Evolutionary conservation across 2,329 filamentous ascomycete species (phyloP).

Genomic region (Setomelanomma holmii): DNA sequence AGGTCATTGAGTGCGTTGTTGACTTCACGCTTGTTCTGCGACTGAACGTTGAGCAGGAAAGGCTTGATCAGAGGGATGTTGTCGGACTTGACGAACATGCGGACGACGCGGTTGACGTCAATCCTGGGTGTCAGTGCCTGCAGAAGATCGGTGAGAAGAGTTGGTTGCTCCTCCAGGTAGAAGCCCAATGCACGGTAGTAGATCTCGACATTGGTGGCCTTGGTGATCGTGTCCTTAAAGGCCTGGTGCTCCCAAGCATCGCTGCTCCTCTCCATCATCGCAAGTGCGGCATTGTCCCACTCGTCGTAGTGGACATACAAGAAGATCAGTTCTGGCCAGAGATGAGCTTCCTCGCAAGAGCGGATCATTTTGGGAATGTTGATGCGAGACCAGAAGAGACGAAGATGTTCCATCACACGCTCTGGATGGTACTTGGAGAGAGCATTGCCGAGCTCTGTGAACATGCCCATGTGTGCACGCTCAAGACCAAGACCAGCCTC

Average conservation of each 20-base stretch:
- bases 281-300: constrained; percentile 94
- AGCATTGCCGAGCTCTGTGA: constrained; percentile 90
- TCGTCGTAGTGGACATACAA: constrained; percentile 98
- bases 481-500: constrained; percentile 88
- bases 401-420: constrained; percentile 96
- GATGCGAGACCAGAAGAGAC: constrained; percentile 97
- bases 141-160: constrained; percentile 92
- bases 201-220: constrained; percentile 98
- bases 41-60: constrained; percentile 94
- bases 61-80: constrained; percentile 98
- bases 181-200: constrained; percentile 98
- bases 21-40: constrained; percentile 97
- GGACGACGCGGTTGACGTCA: constrained; percentile 98
- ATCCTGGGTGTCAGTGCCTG: constrained; percentile 91
- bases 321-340: constrained; percentile 98
- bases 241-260: constrained; percentile 99
- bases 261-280: constrained; percentile 96
- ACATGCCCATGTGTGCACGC: constrained; percentile 85
- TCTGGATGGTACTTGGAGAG: constrained; percentile 95
- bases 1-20: constrained; percentile 98
- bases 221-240: constrained; percentile 98
- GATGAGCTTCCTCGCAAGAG: constrained; percentile 89
- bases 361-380: constrained; percentile 98
- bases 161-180: constrained; percentile 96
- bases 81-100: constrained; percentile 98